Evolutionary conservation across 257 asterid species (phyloP).

Genomic region (Solanum ahanhuiri): DNA sequence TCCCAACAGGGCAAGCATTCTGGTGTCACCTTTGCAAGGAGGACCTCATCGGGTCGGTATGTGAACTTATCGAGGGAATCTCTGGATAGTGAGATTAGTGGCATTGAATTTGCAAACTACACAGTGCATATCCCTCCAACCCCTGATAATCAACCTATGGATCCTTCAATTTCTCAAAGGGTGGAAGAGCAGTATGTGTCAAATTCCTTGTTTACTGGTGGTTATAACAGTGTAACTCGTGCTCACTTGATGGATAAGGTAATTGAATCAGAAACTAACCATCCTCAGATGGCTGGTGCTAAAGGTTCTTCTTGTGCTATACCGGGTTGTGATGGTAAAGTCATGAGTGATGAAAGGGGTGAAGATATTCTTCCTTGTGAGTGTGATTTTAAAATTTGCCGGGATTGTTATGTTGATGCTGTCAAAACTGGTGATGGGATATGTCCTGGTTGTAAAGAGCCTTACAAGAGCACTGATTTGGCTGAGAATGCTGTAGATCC

Average conservation of each 20-base stretch:
- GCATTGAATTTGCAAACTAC: constrained; percentile 57
- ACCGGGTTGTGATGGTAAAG: constrained; percentile 83
- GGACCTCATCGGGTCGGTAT: constrained; percentile 84
- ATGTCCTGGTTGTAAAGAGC: constrained; percentile 90
- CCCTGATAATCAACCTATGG: constrained; percentile 98
- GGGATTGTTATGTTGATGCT: constrained; percentile 76
- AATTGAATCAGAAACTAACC: constrained; percentile 72
- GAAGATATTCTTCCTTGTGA: constrained; percentile 80
- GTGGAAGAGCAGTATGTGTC: constrained; percentile 93
- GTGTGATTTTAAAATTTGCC: constrained; percentile 82
- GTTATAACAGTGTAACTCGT: constrained; percentile 70
- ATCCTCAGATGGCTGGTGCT: constrained; percentile 92
- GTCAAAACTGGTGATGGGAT: constrained; percentile 67
- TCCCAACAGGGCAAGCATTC: constrained; percentile 32
- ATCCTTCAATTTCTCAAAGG: constrained; percentile 64
- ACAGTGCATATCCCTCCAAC: constrained; percentile 91
- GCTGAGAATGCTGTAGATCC: constrained; percentile 27
- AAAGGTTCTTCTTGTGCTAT: constrained; percentile 81
- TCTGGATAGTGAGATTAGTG: constrained; percentile 76
- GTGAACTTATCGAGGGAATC: constrained; percentile 79
- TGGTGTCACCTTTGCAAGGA: constrained; percentile 58
- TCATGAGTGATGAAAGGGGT: constrained; percentile 82
- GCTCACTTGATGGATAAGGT: constrained; percentile 98
- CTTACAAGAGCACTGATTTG: constrained; percentile 57
- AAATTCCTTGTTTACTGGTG: constrained; percentile 81